Base-by-base conservation (phyloP, 1,284 basidiomycete species). In the Phylloporus gajari region DNA sequence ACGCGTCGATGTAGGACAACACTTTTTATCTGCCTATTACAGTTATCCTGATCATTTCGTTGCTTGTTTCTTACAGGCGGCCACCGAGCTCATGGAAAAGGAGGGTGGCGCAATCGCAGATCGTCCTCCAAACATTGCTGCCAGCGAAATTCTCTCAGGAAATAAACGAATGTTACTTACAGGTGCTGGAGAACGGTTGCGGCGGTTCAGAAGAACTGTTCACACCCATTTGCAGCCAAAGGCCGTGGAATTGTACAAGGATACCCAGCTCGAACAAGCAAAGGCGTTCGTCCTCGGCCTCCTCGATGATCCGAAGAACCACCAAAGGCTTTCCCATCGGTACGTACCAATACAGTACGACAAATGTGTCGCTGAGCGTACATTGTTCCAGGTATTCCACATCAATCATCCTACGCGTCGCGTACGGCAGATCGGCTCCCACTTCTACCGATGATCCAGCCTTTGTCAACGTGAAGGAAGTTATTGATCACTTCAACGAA, bases 351-450 rank as follows among this genome's bases (percentile, higher is more conserved):
- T n/a, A 21, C n/a, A 23, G 25, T 56, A n/a, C 8, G 11, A 7
- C 11, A 25, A 19, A 5, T n/a, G 21, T 32, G 38, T 25, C 35
- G 25, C n/a, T 51, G 3, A 35, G 3, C 38, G 30, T 61, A 30
- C 21, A 21, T 42, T 59, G 7, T 17, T 65, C 42, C 19, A 92
- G 91, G 61, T 93, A 89, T 75, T 87, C 91, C 0, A 88, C 91
- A 0, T 89, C 89, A 3, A 85, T 93, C 3, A 89, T 93, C 5
- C 86, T 94, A 80, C 86, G 88, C 3, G 83, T 93, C 40, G 88
- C 91, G 2, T 94, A 94, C 74, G 92, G 91, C 12, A 91, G 89
- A 68, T 82, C 85, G 1, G 82, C 74, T 75, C 86, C 74, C 5
- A 87, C 87, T 19, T 84, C 84, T 0, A 88, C 87, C 70, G 82